A percentile compares a stretch with the other conserved stretches of the same genome.
phyloP scores from a whole-genome alignment of 345 rosid species.

The Pistacia integerrima region DNA sequence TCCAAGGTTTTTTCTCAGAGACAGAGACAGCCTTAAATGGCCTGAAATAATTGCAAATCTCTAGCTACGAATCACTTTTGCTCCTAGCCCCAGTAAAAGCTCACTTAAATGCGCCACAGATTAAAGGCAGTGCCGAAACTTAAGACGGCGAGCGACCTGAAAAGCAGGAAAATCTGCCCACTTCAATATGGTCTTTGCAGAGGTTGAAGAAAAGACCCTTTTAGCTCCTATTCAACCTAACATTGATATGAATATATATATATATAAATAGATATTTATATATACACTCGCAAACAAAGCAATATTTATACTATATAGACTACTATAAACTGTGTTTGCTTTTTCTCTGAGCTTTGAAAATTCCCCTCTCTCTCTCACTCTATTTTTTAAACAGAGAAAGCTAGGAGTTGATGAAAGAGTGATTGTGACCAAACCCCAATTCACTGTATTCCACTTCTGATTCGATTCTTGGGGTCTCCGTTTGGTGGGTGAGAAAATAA shows the following conservation, averaged over 20 bases:
- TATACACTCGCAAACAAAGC: neutral
- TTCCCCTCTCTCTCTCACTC: conserved; percentile 6
- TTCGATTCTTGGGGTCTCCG: conserved; percentile 38
- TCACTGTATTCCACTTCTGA: conserved; percentile 36
- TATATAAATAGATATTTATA: neutral
- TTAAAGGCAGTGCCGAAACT: conserved; percentile 25
- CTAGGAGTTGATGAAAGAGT: conserved; percentile 17
- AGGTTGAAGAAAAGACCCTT: conserved; percentile 28
- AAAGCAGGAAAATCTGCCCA: conserved; percentile 33
- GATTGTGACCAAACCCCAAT: conserved; percentile 37
- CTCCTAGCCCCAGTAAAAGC: conserved; percentile 7
- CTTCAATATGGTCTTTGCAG: conserved; percentile 24
- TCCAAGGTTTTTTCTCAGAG: conserved; percentile 20
- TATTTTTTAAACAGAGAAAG: conserved; percentile 8
- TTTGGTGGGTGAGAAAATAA: conserved; percentile 26
- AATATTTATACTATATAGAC: neutral
- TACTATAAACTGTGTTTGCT: neutral
- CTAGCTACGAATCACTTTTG: conserved; percentile 9
- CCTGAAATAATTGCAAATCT: conserved; percentile 23
- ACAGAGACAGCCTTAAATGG: conserved; percentile 25
- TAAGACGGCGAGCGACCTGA: conserved; percentile 37
- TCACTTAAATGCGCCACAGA: conserved; percentile 34
- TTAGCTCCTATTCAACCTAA: conserved; percentile 14
- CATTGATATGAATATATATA: neutral
- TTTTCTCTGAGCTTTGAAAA: conserved; percentile 12